Percentiles rank a stretch among this genome's conserved stretches.
Conservation (phyloP, 345 rosid species). For the Physaria fendleri region DNA sequence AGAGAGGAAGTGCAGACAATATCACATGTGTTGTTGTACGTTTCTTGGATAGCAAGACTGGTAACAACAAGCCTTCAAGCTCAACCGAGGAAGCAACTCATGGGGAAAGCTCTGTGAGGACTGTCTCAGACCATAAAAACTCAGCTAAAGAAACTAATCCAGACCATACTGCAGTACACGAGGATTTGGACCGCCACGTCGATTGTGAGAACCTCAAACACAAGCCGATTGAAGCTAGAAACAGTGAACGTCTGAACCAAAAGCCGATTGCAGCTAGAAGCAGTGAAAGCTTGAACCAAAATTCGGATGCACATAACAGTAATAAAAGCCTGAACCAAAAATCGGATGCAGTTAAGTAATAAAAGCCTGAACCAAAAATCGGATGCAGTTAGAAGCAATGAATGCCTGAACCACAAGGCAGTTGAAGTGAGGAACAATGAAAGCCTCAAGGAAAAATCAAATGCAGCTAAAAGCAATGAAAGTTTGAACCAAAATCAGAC, state of each 20-base stretch:
- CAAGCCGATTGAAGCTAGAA: background rate
- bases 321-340: background rate
- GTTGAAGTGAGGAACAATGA: too few species aligned
- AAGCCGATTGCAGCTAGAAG: background rate
- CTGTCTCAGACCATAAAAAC: background rate
- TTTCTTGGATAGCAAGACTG: slow-evolving; percentile 34
- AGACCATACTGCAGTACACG: background rate
- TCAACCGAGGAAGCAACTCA: slow-evolving; percentile 6
- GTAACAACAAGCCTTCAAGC: background rate
- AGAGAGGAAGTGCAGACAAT: slow-evolving; percentile 93
- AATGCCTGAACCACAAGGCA: too few species aligned
- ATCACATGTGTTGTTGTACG: slow-evolving; percentile 92
- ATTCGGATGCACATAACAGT: background rate
- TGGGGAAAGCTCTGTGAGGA: background rate
- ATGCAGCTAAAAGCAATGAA: too few species aligned
- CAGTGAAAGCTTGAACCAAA: background rate
- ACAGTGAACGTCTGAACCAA: background rate
- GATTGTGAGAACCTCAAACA: background rate
- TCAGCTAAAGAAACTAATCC: slow-evolving; percentile 12
- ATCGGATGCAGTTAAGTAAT: background rate
- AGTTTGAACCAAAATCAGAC: too few species aligned
- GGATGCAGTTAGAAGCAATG: too few species aligned
- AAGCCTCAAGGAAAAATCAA: too few species aligned
- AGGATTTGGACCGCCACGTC: background rate
- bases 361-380: too few species aligned